Base-by-base conservation (phyloP, 2,329 filamentous ascomycete species). In the Xylariales sp. region DNA sequence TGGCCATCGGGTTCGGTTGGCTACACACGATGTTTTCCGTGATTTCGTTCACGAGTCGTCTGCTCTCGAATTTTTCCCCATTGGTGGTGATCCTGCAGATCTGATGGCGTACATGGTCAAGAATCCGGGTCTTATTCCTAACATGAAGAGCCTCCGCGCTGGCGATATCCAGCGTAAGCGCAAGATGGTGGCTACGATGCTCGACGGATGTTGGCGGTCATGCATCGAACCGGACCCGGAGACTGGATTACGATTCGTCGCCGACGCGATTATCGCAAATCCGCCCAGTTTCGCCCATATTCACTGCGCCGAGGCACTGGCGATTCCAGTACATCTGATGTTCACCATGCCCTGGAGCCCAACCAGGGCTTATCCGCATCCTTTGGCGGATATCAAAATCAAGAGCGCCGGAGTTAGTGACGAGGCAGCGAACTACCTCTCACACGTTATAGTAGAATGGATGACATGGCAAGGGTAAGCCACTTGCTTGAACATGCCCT, bases 341-440 rank as follows among this genome's bases (percentile, higher is more conserved):
- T 95, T 95, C 62, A 95, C 89, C 1, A 93, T 94, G 86, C 88
- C 88, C 0, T 94, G 86, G 81, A 84, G 84, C 1, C 81, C 85
- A 0, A 94, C 88, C 0, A 78, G 85, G 52, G 75, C 82, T 0
- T 93, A 93, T 46, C 85, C 86, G 1, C 88, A 94, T 51, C 88
- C 88, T 0, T 66, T 94, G 19, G 86, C 86, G 8, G 23, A 20
- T 5, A 13, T 35, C 0, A 89, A 89, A 43, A 80, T 93, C 40
- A 74, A 84, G 44, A 85, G 86, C 44, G 18, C 20, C 11, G 25
- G 24, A 8, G 16, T n/a, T 3, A 19, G 25, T 5, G 21, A 81
- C 2, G 85, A 89, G 47, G 69, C 76, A 5, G 76, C 85, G 0
- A 93, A 90, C 49, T 88, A 85, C 54, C 70, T 90, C 41, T 84